These are phyloP conservation scores for Peniophora sp. DNA, from an alignment of 1,284 basidiomycete genomes.

Conservation along the genomic window DNA sequence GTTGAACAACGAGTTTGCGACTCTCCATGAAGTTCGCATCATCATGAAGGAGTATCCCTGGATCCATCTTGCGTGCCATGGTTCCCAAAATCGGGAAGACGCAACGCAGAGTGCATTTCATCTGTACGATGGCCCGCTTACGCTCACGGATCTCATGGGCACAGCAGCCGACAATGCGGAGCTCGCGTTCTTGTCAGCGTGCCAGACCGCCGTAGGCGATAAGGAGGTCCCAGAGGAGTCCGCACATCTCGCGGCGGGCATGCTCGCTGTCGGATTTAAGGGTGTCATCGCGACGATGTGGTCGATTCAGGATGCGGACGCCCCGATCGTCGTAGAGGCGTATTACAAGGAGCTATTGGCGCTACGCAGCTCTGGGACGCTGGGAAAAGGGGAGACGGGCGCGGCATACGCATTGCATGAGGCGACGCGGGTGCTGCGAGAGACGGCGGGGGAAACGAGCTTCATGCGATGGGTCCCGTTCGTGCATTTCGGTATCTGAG, in stretches of 20 bases:
- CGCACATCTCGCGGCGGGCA: slow-evolving; percentile 17
- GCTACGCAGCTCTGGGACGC: not conserved
- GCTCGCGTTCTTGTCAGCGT: slow-evolving; percentile 17
- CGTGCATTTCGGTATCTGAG: no score
- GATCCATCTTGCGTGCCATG: slow-evolving; percentile 3
- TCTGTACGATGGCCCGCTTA: not conserved
- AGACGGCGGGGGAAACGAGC: no score
- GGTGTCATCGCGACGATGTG: slow-evolving; percentile 18
- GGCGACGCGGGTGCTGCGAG: no score
- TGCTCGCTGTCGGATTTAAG: slow-evolving; percentile 16
- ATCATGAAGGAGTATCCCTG: not conserved
- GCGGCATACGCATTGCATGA: no score
- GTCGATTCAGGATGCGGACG: slow-evolving; percentile 12
- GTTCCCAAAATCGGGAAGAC: not conserved
- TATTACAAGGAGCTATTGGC: slow-evolving; percentile 3
- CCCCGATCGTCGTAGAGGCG: slow-evolving; percentile 8
- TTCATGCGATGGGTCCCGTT: no score
- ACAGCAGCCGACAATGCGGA: not conserved
- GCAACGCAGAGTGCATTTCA: not conserved
- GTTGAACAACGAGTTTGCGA: slow-evolving; percentile 9
- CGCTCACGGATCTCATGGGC: not conserved
- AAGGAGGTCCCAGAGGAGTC: slow-evolving; percentile 13
- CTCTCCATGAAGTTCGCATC: not conserved
- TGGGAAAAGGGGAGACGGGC: no score
- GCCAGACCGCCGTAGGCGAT: slow-evolving; percentile 17